These are phyloP conservation scores for Dryas alaskensis DNA, from an alignment of 306 rosid species.

Conservation along the genomic window DNA sequence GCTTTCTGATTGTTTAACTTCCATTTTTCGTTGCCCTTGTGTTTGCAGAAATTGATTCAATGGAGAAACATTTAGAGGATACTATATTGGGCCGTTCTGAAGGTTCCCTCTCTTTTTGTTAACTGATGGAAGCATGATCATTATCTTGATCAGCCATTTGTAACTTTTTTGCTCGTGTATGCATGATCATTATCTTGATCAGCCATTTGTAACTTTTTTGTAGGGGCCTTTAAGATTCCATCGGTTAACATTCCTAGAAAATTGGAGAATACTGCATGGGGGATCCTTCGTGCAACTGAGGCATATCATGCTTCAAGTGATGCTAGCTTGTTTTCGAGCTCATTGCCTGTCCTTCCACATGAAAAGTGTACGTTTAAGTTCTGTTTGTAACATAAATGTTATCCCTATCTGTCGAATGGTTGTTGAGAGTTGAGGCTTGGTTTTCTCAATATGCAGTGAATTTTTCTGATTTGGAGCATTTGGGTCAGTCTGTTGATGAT, in stretches of 20 bases:
- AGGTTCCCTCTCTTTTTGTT: conserved; percentile 43
- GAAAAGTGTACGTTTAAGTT: conserved; percentile 59
- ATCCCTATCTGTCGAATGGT: conserved; percentile 16
- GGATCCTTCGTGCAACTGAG: conserved; percentile 40
- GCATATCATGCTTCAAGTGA: conserved; percentile 59
- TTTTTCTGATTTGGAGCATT: conserved; percentile 42
- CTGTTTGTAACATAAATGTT: not conserved
- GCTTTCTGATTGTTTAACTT: conserved; percentile 15
- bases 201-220: conserved; percentile 24
- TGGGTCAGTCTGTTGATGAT: conserved; percentile 49
- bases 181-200: conserved; percentile 3
- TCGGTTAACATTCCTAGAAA: conserved; percentile 37
- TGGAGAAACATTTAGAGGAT: conserved; percentile 54
- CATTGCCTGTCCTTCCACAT: conserved; percentile 77
- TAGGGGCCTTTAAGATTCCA: conserved; percentile 50
- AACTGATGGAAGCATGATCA: conserved; percentile 11
- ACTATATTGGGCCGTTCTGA: conserved; percentile 36
- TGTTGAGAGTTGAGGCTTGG: conserved; percentile 15
- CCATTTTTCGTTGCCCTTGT: conserved; percentile 4
- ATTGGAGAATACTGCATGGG: conserved; percentile 56
- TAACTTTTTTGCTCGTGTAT: conserved; percentile 10
- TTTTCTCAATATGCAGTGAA: conserved; percentile 55
- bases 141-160: conserved; percentile 8
- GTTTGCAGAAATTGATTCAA: conserved; percentile 39
- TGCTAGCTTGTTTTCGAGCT: conserved; percentile 75